A percentile compares a stretch with the other conserved stretches of the same genome.
Conservation (phyloP, 1,284 basidiomycete species). For the Ceratobasidium sp. region DNA sequence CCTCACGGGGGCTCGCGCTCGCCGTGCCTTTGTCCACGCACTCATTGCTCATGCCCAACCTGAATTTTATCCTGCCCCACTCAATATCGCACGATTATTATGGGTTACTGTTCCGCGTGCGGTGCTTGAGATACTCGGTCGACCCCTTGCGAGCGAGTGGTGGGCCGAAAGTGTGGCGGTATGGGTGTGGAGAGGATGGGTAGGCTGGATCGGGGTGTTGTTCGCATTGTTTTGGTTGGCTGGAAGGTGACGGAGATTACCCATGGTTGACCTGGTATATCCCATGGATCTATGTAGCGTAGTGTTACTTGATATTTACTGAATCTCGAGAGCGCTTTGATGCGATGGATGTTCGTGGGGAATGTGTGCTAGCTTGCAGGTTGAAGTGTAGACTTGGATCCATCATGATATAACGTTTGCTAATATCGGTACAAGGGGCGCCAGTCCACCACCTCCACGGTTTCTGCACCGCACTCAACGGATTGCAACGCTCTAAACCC, state of each 20-base stretch:
- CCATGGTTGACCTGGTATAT: too few species aligned
- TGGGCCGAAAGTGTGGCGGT: slow-evolving; percentile 33
- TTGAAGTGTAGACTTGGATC: slow-evolving; percentile 67
- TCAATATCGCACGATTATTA: slow-evolving; percentile 30
- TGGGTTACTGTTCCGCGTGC: slow-evolving; percentile 36
- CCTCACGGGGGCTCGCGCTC: slow-evolving; percentile 28
- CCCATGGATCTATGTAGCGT: too few species aligned
- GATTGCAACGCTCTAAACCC: slow-evolving; percentile 83
- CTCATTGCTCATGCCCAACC: slow-evolving; percentile 24
- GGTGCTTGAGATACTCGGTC: slow-evolving; percentile 18
- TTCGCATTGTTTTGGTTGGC: slow-evolving; percentile 37
- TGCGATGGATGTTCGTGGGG: too few species aligned
- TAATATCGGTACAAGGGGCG: slow-evolving; percentile 65
- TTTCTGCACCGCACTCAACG: slow-evolving; percentile 83
- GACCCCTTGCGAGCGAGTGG: slow-evolving; percentile 37
- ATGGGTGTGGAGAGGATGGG: slow-evolving; percentile 39
- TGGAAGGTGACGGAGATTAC: not conserved
- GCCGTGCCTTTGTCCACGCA: slow-evolving; percentile 27
- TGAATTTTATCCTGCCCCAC: slow-evolving; percentile 26
- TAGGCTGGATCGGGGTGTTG: slow-evolving; percentile 35
- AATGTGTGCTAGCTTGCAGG: too few species aligned
- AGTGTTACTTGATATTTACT: too few species aligned
- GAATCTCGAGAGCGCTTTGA: too few species aligned
- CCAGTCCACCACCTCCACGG: slow-evolving; percentile 85
- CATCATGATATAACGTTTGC: slow-evolving; percentile 79